Conservation (phyloP, 2,329 filamentous ascomycete genomes). For the Phoma herbarum region DNA sequence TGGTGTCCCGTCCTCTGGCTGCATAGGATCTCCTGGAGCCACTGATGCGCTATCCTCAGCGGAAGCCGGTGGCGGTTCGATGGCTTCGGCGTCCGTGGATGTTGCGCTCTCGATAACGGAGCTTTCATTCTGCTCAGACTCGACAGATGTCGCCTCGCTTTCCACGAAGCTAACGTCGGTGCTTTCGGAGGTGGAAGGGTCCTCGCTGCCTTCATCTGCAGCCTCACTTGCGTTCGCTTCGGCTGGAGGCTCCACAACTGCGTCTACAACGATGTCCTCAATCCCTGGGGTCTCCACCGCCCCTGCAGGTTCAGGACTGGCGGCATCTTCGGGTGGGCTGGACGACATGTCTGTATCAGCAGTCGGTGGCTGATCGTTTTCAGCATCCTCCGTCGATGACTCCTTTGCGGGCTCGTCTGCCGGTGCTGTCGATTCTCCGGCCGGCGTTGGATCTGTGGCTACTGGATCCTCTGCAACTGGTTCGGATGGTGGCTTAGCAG, state of each 20-base stretch:
- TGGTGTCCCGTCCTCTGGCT: not conserved
- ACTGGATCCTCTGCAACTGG: not conserved
- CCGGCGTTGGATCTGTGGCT: not conserved
- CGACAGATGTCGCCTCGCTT: conserved; percentile 6
- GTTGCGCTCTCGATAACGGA: not conserved
- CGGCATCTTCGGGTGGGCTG: not conserved
- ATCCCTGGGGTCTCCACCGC: not conserved
- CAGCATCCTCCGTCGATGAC: not conserved
- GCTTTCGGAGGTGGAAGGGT: conserved; percentile 1
- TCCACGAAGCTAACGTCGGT: conserved; percentile 6
- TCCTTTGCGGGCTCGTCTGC: not conserved
- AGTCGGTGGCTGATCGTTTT: not conserved
- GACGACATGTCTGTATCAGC: not conserved
- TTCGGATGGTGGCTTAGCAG: not conserved
- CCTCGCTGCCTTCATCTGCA: conserved; percentile 8
- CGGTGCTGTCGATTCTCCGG: not conserved
- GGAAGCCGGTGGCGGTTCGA: not conserved
- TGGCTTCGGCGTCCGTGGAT: not conserved
- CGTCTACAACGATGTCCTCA: not conserved
- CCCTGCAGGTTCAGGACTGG: not conserved
- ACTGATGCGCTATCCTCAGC: not conserved
- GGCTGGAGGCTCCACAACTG: not conserved
- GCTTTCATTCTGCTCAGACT: not conserved
- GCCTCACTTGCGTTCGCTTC: not conserved
- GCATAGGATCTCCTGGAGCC: not conserved